phyloP scores from a whole-genome alignment of 805 yeast genomes.

The Myxozyma monticola region DNA sequence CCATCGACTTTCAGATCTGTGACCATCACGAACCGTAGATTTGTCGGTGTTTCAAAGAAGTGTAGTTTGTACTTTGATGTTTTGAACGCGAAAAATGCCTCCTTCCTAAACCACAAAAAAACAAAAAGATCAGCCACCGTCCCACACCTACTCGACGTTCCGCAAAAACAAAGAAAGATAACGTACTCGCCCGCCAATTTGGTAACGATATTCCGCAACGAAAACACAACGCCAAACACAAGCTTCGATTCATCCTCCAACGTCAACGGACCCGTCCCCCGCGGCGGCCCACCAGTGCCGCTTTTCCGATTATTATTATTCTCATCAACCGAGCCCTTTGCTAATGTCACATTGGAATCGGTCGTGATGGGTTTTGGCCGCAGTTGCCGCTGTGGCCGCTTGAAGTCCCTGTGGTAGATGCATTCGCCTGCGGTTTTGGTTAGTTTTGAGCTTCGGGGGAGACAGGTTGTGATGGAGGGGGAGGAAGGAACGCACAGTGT shows the following conservation, averaged over 20 bases:
- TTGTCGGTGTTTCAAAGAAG: conserved; percentile 74
- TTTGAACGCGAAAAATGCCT: conserved; percentile 38
- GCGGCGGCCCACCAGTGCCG: conserved; percentile 12
- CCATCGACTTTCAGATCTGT: conserved; percentile 64
- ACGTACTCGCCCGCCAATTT: conserved; percentile 46
- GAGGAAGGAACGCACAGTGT: conserved; percentile 70
- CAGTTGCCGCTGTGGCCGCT: conserved; percentile 21
- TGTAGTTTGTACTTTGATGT: conserved; percentile 80
- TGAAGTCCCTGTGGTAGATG: conserved; percentile 70
- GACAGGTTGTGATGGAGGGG: too few species aligned
- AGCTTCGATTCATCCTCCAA: conserved; percentile 74
- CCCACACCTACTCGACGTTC: conserved; percentile 36
- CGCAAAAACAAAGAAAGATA: conserved; percentile 33
- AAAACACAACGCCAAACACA: conserved; percentile 80
- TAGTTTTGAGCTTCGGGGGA: too few species aligned
- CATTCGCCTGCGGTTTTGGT: conserved; percentile 54
- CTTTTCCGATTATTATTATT: conserved; percentile 42
- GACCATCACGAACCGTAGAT: conserved; percentile 70
- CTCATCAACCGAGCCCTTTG: background rate
- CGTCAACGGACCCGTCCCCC: conserved; percentile 13
- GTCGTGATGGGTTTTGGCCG: conserved; percentile 1
- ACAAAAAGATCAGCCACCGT: background rate
- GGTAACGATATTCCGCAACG: conserved; percentile 73
- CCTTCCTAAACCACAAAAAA: conserved; percentile 44
- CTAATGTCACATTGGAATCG: too few species aligned